phyloP scores from a whole-genome alignment of 768 basidiomycete genomes.

The Psilocybe tampanensis region DNA sequence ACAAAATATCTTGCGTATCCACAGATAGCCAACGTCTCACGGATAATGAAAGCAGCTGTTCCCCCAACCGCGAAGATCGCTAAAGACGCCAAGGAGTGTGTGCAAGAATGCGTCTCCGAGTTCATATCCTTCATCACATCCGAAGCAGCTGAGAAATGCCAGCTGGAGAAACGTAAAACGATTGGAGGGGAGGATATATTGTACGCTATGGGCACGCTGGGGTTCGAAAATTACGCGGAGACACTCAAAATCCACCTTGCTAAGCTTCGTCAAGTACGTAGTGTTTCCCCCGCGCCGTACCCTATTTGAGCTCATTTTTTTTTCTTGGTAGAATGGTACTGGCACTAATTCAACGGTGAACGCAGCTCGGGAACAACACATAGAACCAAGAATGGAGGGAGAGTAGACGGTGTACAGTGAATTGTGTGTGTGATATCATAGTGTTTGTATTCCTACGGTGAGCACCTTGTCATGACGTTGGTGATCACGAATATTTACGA shows the following conservation, averaged over 20 bases:
- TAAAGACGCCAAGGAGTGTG: constrained; percentile 98
- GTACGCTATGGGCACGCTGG: constrained; percentile 90
- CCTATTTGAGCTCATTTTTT: background rate
- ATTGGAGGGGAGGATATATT: constrained; percentile 97
- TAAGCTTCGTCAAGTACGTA: constrained; percentile 77
- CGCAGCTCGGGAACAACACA: constrained; percentile 28
- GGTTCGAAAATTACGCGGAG: constrained; percentile 95
- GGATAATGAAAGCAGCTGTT: constrained; percentile 94
- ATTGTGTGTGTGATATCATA: background rate
- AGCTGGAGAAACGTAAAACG: constrained; percentile 95
- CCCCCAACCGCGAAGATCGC: constrained; percentile 93
- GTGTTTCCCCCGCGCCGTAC: background rate
- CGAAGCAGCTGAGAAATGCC: constrained; percentile 94
- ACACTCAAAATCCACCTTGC: constrained; percentile 91
- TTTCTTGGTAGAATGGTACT: constrained; percentile 14
- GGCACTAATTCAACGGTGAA: constrained; percentile 13
- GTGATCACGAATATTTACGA: background rate
- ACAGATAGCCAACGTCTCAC: constrained; percentile 96
- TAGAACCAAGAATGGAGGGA: constrained; percentile 31
- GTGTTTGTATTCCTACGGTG: background rate
- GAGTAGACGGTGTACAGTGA: constrained; percentile 23
- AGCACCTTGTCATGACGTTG: background rate
- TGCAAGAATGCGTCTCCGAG: constrained; percentile 97
- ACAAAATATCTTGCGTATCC: background rate
- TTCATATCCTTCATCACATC: constrained; percentile 98